These are phyloP conservation scores for Globisporangium rhizosaccharum DNA, from an alignment of 352 stramenopile species.

Conservation along the genomic window DNA sequence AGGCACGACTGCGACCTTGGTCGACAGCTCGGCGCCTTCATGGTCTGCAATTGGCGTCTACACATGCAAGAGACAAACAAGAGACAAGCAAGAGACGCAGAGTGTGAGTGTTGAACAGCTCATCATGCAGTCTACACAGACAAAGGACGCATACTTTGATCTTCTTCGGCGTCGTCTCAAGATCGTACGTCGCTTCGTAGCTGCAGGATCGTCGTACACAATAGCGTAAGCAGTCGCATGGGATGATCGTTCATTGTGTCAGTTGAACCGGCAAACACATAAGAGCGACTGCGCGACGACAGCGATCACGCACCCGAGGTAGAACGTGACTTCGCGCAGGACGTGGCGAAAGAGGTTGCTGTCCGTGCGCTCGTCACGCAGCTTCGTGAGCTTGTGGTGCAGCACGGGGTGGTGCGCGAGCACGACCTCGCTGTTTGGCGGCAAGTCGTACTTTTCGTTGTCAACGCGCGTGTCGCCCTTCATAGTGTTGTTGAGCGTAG, in stretches of 20 bases:
- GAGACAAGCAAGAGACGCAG: background rate
- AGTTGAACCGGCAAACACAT: background rate
- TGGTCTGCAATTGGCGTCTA: slow-evolving; percentile 75
- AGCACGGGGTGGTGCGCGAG: slow-evolving; percentile 90
- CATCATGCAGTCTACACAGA: background rate
- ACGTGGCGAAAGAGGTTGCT: slow-evolving; percentile 92
- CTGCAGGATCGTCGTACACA: slow-evolving; percentile 17
- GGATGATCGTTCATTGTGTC: background rate
- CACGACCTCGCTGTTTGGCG: slow-evolving; percentile 68
- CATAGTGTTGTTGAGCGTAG: slow-evolving; percentile 21
- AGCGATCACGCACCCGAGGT: slow-evolving; percentile 88
- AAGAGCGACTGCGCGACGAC: background rate
- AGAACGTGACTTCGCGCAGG: slow-evolving; percentile 97
- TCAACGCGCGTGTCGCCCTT: slow-evolving; percentile 63
- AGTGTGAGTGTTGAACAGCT: background rate
- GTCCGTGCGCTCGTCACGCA: slow-evolving; percentile 92
- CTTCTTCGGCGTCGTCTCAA: slow-evolving; percentile 58
- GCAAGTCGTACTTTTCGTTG: slow-evolving; percentile 58
- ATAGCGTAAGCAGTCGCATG: too few species aligned
- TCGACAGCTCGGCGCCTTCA: slow-evolving; percentile 84
- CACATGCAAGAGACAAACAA: background rate
- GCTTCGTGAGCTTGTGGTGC: slow-evolving; percentile 94
- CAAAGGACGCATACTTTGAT: slow-evolving; percentile 42
- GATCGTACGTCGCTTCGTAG: slow-evolving; percentile 76
- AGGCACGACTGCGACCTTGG: slow-evolving; percentile 93